Base-by-base conservation (phyloP, 352 stramenopile genomes). In the Phytophthora megakarya region DNA sequence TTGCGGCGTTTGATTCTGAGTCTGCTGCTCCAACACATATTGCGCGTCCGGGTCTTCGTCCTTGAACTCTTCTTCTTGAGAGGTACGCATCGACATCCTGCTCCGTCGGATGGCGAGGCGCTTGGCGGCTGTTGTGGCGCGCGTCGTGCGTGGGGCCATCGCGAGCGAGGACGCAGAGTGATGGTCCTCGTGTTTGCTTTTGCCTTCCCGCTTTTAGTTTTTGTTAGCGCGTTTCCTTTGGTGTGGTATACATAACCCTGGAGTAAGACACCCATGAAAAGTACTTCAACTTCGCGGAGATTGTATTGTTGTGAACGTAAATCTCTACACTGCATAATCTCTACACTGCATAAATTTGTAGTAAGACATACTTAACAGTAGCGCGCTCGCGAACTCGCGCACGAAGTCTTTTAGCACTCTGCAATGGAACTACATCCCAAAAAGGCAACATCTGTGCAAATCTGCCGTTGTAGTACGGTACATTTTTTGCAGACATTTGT, bases 81-180 rank as follows among this genome's bases (percentile, higher is more conserved):
- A 16, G 13, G 8, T 30, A 11, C 42, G 33, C 25, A 18, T 65
- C 16, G 46, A 23, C 3, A 19, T 15, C 16, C 12, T 32, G 0
- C 46, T 62, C 4, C 21, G 40, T 11, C 13, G 40, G 5, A n/a
- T 13, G 8, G 66, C 21, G 11, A 16, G 45, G 7, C 23, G 30
- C 16, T 44, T 32, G 30, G 55, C 35, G 0, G 30, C 32, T 1
- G 49, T 48, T 2, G 43, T 30, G 2, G 62, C 35, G 45, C 56
- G 62, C 6, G 67, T 75, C 28, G 19, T 66, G 22, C 63, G 67
- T 18, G 50, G 63, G 12, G 22, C 52, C 68, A 76, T 76, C 21
- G 38, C 30, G 16, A 22, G 13, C n/a, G 51, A 25, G 16, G 35
- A 16, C 26, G 10, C 39, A 50, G 38, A 60, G 26, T 40, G 50